Base-by-base conservation (phyloP, 768 basidiomycete species). In the Pulveroboletus sp. region DNA sequence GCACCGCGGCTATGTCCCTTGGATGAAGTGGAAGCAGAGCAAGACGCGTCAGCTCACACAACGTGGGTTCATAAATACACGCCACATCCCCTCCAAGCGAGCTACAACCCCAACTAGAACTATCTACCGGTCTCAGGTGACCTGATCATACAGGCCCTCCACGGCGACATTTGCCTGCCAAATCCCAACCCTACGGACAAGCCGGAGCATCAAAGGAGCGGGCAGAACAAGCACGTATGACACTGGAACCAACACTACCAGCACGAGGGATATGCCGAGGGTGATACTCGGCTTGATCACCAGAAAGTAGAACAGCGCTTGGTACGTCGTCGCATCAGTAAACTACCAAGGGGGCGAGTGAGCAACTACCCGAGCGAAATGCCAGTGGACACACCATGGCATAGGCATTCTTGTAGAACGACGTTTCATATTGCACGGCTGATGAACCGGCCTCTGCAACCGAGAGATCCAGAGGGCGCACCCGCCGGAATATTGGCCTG, bases 81-180 rank as follows among this genome's bases (percentile, higher is more conserved):
- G 39, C 58, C 67, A 63, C 68, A 68, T 68, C 66, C 17, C 47
- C 47, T 47, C 27, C 51, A 68, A 57, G 48, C 56, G 53, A 57
- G 56, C 17, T 26, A 22, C 41, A 12, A 2, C 22, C 26, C 27
- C 5, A 16, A 39, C 45, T 34, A 31, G 1, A 19, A 43, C 19
- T 41, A 31, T 30, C 26, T 46, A 59, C 35, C n/a, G n/a, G n/a
- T 41, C 30, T 51, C 53, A 61, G 2, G 71, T 54, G 9, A 73
- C 69, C 38, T 70, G 68, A 53, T 73, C 61, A 58, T 71, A 78
- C 41, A 80, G 55, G 8, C 89, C 89, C 57, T 91, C 89, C 6
- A 92, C 74, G 2, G 89, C 89, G 32, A 91, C 72, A 57, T 85
- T 84, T 34, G 88, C 89, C 70, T 92, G 89, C 89, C 89, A 92